These are phyloP conservation scores for Pyrenochaeta sp. DNA, from an alignment of 2,329 filamentous ascomycete genomes.

Conservation along the genomic window DNA sequence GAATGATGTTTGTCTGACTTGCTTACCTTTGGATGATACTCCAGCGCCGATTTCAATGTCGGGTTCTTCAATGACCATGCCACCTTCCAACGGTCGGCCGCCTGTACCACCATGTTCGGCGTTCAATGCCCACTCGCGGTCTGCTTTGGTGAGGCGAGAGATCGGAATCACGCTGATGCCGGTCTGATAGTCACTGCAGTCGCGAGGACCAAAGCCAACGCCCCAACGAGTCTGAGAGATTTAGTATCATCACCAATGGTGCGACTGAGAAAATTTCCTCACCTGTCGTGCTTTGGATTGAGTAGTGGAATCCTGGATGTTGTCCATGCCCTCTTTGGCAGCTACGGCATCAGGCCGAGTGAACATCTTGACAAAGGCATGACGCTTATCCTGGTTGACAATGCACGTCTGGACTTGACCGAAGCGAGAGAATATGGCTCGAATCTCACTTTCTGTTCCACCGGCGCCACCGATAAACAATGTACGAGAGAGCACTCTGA, in stretches of 20 bases:
- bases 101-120: slow-evolving; percentile 94
- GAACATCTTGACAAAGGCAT: slow-evolving; percentile 99
- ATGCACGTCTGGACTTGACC: slow-evolving; percentile 96
- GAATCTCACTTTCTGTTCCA: slow-evolving; percentile 78
- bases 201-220: slow-evolving; percentile 93
- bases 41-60: slow-evolving; percentile 98
- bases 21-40: slow-evolving; percentile 84
- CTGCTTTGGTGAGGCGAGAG: slow-evolving; percentile 89
- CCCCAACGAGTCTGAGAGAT: slow-evolving; percentile 86
- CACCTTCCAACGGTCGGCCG: slow-evolving; percentile 77
- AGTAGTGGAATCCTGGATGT: slow-evolving; percentile 73
- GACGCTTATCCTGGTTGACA: slow-evolving; percentile 96
- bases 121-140: slow-evolving; percentile 95
- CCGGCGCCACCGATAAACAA: slow-evolving; percentile 92
- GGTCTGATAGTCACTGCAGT: slow-evolving; percentile 94
- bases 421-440: slow-evolving; percentile 79
- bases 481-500: slow-evolving; percentile 87
- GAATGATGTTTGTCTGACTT: neutral
- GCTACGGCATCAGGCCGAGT: slow-evolving; percentile 82
- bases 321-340: slow-evolving; percentile 89
- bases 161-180: slow-evolving; percentile 95
- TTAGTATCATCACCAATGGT: slow-evolving; percentile 22
- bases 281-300: slow-evolving; percentile 65
- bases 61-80: slow-evolving; percentile 92
- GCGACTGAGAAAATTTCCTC: slow-evolving; percentile 14